phyloP scores from a whole-genome alignment of 805 yeast genomes.

The Pichia pseudocactophila region DNA sequence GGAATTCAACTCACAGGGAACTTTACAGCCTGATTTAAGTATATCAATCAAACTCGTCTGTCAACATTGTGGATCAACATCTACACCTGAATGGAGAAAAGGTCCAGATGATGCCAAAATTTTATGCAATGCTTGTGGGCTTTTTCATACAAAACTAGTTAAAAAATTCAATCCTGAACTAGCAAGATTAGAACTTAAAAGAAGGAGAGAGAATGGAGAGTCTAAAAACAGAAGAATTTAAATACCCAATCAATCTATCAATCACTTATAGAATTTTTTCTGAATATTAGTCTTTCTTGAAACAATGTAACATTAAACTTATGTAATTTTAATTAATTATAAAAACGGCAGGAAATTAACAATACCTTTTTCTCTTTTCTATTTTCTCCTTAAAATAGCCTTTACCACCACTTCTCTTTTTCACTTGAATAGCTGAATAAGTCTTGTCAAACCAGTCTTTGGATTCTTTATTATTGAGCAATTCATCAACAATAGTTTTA shows the following conservation, averaged over 20 bases:
- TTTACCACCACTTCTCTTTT: slow-evolving; percentile 50
- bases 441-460: slow-evolving; percentile 77
- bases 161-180: slow-evolving; percentile 37
- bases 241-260: no score
- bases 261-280: no score
- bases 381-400: slow-evolving; percentile 55
- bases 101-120: slow-evolving; percentile 82
- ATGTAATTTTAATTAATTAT: background rate
- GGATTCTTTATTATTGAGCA: slow-evolving; percentile 63
- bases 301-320: no score
- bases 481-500: slow-evolving; percentile 69
- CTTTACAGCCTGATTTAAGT: slow-evolving; percentile 29
- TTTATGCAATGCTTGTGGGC: slow-evolving; percentile 88
- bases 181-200: slow-evolving; percentile 31
- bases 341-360: background rate
- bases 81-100: slow-evolving; percentile 89
- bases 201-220: slow-evolving; percentile 24
- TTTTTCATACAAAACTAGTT: slow-evolving; percentile 56
- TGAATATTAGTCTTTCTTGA: no score
- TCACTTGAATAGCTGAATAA: slow-evolving; percentile 67
- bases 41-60: slow-evolving; percentile 32
- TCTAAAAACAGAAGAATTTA: slow-evolving; percentile 23
- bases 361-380: slow-evolving; percentile 40
- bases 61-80: slow-evolving; percentile 61
- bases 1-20: slow-evolving; percentile 26